phyloP scores from a whole-genome alignment of 768 basidiomycete species.

The Cyathus striatus region DNA sequence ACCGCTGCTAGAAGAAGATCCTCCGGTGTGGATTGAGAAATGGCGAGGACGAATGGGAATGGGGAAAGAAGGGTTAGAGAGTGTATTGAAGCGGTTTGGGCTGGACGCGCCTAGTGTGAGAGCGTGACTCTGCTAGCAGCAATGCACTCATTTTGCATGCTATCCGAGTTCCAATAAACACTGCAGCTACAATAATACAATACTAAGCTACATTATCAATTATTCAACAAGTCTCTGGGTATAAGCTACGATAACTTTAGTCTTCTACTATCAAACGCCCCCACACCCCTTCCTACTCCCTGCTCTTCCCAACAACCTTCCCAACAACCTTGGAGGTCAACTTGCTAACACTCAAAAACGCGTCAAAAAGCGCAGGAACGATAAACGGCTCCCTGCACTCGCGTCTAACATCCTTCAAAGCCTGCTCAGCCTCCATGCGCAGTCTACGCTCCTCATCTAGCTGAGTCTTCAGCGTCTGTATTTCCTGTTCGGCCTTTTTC shows the following conservation, averaged over 20 bases:
- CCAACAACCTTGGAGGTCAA: slow-evolving; percentile 24
- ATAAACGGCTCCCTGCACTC: slow-evolving; percentile 52
- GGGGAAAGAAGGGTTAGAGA: slow-evolving; percentile 46
- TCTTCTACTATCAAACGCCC: no score
- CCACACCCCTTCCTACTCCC: no score
- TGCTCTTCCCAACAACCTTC: neutral
- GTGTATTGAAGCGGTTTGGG: neutral
- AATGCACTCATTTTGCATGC: no score
- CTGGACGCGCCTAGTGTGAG: no score
- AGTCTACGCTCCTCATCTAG: slow-evolving; percentile 28
- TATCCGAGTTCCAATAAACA: no score
- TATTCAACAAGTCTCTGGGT: no score
- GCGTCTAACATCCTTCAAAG: slow-evolving; percentile 39
- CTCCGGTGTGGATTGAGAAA: slow-evolving; percentile 38
- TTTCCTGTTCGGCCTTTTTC: neutral
- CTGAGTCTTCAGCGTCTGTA: slow-evolving; percentile 16
- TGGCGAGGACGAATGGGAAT: slow-evolving; percentile 77
- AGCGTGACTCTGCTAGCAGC: no score
- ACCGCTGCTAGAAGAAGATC: slow-evolving; percentile 19
- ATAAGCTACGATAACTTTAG: no score
- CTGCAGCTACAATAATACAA: no score
- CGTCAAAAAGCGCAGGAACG: slow-evolving; percentile 50
- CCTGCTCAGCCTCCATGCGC: slow-evolving; percentile 37
- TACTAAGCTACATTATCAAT: no score
- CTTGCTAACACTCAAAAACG: slow-evolving; percentile 45